phyloP scores from a whole-genome alignment of 208 protist species.

The Wallacemonas sp. region DNA sequence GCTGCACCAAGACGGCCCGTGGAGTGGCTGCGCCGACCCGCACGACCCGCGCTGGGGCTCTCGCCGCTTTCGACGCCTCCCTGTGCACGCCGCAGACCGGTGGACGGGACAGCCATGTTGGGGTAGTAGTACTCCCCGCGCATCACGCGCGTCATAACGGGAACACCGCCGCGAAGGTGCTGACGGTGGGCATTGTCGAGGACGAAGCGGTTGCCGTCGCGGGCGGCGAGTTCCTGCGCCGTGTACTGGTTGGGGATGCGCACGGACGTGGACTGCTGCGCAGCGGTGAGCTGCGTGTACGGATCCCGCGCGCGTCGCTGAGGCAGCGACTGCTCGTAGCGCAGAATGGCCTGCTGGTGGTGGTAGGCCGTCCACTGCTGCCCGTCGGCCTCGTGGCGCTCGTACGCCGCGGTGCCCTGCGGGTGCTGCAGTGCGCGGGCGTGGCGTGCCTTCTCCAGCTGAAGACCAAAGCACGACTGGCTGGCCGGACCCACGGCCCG shows the following conservation, averaged over 20 bases:
- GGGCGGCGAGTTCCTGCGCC: conserved; percentile 35
- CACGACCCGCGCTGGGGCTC: no score
- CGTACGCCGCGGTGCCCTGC: conserved; percentile 14
- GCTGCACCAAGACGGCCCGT: neutral
- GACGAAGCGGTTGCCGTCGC: conserved; percentile 41
- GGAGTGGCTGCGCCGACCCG: neutral
- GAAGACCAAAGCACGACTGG: conserved; percentile 51
- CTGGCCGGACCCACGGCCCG: conserved; percentile 14
- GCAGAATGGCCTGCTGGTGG: conserved; percentile 54
- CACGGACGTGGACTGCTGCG: conserved; percentile 36
- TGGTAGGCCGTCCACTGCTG: conserved; percentile 33
- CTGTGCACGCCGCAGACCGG: no score
- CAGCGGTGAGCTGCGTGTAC: conserved; percentile 55
- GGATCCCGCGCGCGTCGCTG: conserved; percentile 58
- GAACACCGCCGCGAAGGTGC: conserved; percentile 62
- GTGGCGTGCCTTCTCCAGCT: conserved; percentile 40
- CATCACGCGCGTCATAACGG: conserved; percentile 80
- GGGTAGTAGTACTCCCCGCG: conserved; percentile 69
- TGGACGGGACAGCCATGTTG: neutral
- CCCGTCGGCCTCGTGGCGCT: conserved; percentile 12
- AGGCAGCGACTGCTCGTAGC: conserved; percentile 71
- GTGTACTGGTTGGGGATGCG: conserved; percentile 53
- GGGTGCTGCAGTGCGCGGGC: conserved; percentile 16
- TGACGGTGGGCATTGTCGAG: conserved; percentile 76
- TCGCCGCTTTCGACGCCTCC: no score